phyloP scores from a whole-genome alignment of 1,139 yeast species.

The Arxiozyma bovina region DNA sequence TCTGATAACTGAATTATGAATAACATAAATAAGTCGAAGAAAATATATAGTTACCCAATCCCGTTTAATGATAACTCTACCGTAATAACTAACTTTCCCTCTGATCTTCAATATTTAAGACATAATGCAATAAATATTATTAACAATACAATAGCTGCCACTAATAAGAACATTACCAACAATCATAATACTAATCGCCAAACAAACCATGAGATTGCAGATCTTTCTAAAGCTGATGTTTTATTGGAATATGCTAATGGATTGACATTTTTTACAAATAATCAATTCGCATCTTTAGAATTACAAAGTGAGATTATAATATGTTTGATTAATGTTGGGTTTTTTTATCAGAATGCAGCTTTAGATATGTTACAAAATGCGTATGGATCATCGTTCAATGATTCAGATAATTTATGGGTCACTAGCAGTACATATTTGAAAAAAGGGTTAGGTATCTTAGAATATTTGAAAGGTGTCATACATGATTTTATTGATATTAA shows the following conservation, averaged over 20 bases:
- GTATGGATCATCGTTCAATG: conserved; percentile 11
- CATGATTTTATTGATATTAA: background rate
- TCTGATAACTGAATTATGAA: background rate
- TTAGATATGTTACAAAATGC: conserved; percentile 21
- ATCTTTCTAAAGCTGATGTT: conserved; percentile 3
- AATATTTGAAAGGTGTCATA: conserved; percentile 7
- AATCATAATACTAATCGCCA: background rate
- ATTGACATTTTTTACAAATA: background rate
- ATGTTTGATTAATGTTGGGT: conserved; percentile 15
- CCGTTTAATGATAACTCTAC: background rate
- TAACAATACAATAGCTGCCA: background rate
- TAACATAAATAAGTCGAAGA: background rate
- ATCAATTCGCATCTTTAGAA: background rate
- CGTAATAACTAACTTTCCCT: background rate
- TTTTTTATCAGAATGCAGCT: conserved; percentile 15
- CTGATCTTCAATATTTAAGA: conserved; percentile 2
- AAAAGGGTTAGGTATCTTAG: conserved; percentile 21
- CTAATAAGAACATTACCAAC: background rate
- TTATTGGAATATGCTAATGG: conserved; percentile 5
- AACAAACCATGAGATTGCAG: background rate
- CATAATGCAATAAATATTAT: background rate
- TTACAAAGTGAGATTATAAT: conserved; percentile 5
- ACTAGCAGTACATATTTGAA: conserved; percentile 20
- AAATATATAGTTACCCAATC: background rate
- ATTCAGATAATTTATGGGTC: conserved; percentile 14